Percentiles rank a stretch among this genome's conserved stretches.
These are phyloP conservation scores for Talaromyces atroroseus DNA, from an alignment of 2,329 filamentous ascomycete genomes.

Conservation along the genomic window DNA sequence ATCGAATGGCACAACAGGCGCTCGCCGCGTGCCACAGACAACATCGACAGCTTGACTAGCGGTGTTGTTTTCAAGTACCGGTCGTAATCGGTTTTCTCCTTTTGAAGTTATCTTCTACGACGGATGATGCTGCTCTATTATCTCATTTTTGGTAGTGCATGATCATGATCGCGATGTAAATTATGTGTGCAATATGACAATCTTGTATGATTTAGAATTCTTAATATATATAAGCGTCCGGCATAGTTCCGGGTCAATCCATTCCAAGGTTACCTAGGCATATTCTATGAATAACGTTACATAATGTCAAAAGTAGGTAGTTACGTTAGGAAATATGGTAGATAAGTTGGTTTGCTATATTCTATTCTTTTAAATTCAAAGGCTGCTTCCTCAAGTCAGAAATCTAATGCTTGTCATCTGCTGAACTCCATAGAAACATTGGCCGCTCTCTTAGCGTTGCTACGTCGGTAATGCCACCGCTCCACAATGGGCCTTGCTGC, in stretches of 20 bases:
- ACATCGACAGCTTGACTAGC: neutral
- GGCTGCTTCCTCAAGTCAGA: neutral
- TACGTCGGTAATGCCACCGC: conserved; percentile 10
- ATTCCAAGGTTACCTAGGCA: no score
- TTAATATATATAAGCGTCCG: no score
- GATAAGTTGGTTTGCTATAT: no score
- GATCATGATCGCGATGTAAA: neutral
- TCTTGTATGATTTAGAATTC: neutral
- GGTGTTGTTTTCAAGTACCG: conserved; percentile 2
- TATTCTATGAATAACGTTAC: no score
- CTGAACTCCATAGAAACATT: conserved; percentile 6
- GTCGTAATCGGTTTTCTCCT: neutral
- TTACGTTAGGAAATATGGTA: no score
- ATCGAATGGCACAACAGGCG: conserved; percentile 3
- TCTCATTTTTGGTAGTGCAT: neutral
- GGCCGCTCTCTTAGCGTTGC: neutral
- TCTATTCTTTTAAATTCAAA: no score
- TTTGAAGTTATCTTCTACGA: no score
- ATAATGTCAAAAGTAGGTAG: no score
- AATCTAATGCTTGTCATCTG: conserved; percentile 6
- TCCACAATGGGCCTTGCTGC: conserved; percentile 10
- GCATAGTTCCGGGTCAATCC: no score
- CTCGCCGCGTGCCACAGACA: neutral
- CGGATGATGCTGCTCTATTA: neutral
- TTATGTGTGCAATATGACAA: neutral